Percentiles rank a stretch among this genome's conserved stretches.
Conservation (phyloP, 1,284 basidiomycete species). For the Ustilago loliicola region DNA sequence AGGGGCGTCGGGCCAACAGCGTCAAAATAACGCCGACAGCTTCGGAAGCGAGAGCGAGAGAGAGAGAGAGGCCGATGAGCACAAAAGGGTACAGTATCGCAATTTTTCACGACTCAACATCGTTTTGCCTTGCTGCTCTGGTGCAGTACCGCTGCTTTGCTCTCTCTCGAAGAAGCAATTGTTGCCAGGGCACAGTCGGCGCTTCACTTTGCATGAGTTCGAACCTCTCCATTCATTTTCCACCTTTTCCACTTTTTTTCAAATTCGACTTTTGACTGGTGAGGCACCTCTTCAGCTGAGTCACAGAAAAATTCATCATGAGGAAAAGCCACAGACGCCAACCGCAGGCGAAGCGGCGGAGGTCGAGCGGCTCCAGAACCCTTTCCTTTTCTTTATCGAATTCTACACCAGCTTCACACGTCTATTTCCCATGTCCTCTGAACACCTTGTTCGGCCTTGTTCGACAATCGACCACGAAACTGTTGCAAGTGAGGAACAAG, state of each 20-base stretch:
- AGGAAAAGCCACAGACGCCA: constrained; percentile 1
- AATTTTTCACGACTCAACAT: no score
- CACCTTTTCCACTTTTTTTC: constrained; percentile 1
- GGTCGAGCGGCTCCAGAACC: constrained; percentile 3
- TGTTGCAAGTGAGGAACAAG: no score
- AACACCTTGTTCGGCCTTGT: no score
- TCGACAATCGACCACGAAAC: no score
- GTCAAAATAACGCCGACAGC: no score
- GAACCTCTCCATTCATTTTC: constrained; percentile 1
- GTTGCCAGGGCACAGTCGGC: not conserved
- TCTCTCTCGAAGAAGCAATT: not conserved
- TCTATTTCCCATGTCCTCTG: no score
- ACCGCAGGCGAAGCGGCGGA: constrained; percentile 10
- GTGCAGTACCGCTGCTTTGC: not conserved
- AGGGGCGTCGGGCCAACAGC: no score
- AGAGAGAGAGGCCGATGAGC: no score
- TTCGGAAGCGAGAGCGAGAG: no score
- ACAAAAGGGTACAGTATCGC: no score
- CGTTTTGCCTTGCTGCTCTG: no score
- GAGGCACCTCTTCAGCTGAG: not conserved
- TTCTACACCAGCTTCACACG: not conserved
- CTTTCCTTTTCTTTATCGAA: not conserved
- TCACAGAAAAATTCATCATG: not conserved
- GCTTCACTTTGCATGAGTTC: constrained; percentile 13
- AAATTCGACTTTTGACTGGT: constrained; percentile 7